Conservation (phyloP, 1,139 yeast species). For the Suhomyces terraborum region DNA sequence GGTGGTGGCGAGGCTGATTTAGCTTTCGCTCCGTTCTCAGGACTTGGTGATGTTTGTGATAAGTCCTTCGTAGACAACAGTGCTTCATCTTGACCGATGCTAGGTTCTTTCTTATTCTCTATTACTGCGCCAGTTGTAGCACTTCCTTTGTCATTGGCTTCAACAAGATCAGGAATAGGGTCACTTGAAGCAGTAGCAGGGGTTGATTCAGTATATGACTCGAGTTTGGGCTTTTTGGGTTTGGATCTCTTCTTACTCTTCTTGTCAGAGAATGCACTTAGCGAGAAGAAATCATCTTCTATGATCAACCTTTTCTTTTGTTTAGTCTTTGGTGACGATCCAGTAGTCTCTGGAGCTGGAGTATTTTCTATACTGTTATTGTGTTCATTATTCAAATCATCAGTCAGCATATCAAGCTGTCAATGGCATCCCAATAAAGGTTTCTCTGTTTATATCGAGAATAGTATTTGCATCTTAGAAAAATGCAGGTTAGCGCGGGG, state of each 20-base stretch:
- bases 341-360: neutral
- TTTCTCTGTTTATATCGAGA: neutral
- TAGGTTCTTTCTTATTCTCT: neutral
- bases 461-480: conserved; percentile 1
- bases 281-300: conserved; percentile 23
- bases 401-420: conserved; percentile 9
- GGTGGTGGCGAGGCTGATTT: neutral
- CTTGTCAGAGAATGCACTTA: conserved; percentile 15
- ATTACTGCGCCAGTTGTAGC: too few species aligned
- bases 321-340: conserved; percentile 1
- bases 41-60: neutral
- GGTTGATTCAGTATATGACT: neutral
- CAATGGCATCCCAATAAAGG: neutral
- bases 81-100: neutral
- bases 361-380: neutral
- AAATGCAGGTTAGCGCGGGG: conserved; percentile 1
- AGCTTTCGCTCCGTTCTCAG: neutral
- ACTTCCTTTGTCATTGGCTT: too few species aligned
- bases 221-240: conserved; percentile 18
- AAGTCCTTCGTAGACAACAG: neutral
- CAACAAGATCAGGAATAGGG: neutral
- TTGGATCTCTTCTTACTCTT: conserved; percentile 25
- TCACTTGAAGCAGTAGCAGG: conserved; percentile 3
- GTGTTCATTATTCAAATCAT: conserved; percentile 1
- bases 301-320: conserved; percentile 16